These are phyloP conservation scores for Termitomyces sp. DNA, from an alignment of 768 basidiomycete genomes.

Conservation along the genomic window DNA sequence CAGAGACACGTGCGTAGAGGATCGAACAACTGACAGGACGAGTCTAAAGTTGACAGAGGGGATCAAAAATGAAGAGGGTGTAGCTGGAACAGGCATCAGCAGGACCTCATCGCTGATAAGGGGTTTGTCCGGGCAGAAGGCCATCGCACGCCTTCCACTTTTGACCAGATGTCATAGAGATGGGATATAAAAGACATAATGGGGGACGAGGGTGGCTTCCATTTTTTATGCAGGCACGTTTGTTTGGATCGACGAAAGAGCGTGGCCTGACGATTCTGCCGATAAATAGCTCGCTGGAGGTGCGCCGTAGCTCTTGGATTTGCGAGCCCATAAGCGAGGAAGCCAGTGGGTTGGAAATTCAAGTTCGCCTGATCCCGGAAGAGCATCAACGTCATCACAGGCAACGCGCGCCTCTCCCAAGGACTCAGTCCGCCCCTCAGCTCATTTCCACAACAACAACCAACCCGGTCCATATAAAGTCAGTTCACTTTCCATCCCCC, in stretches of 20 bases:
- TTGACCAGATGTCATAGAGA: constrained; percentile 22
- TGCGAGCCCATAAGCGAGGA: constrained; percentile 53
- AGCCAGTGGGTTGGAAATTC: constrained; percentile 30
- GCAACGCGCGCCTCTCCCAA: constrained; percentile 39
- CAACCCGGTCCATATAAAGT: constrained; percentile 29
- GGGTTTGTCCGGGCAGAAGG: constrained; percentile 14
- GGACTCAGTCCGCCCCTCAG: constrained; percentile 51
- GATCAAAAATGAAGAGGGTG: constrained; percentile 7
- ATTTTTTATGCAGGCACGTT: constrained; percentile 42
- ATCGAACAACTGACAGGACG: not conserved
- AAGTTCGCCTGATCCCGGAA: constrained; percentile 23
- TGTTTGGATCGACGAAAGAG: constrained; percentile 24
- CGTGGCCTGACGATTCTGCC: constrained; percentile 14
- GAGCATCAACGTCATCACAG: constrained; percentile 59
- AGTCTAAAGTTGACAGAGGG: constrained; percentile 6
- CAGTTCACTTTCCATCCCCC: constrained; percentile 16
- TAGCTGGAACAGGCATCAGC: constrained; percentile 4
- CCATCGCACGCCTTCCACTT: constrained; percentile 15
- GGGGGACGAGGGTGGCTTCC: constrained; percentile 19
- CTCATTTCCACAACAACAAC: constrained; percentile 62
- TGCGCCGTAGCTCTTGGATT: constrained; percentile 29
- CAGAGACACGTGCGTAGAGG: not conserved
- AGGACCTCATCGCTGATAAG: constrained; percentile 28
- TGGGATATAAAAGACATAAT: constrained; percentile 35
- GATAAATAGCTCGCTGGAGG: constrained; percentile 17